A percentile compares a stretch with the other conserved stretches of the same genome.
These are phyloP conservation scores for Aspergillus piperis DNA, from an alignment of 2,329 filamentous ascomycete genomes.

Conservation along the genomic window DNA sequence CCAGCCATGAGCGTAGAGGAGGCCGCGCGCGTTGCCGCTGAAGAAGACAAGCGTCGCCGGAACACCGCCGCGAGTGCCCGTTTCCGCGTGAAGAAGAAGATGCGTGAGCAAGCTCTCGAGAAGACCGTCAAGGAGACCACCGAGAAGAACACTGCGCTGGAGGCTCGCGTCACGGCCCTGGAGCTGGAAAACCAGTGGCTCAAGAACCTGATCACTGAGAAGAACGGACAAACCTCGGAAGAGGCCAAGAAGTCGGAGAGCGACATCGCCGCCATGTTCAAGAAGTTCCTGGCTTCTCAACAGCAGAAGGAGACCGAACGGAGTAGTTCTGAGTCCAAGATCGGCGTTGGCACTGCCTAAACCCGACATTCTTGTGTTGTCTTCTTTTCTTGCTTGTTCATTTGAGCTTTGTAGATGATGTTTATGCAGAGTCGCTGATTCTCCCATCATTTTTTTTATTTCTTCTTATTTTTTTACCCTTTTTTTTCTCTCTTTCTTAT, in stretches of 20 bases:
- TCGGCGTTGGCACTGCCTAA: slow-evolving; percentile 33
- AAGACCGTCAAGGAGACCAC: slow-evolving; percentile 78
- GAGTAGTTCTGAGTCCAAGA: slow-evolving; percentile 36
- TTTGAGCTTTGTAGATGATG: slow-evolving; percentile 4
- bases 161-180: slow-evolving; percentile 71
- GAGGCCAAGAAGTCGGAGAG: slow-evolving; percentile 48
- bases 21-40: slow-evolving; percentile 70
- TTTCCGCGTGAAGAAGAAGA: slow-evolving; percentile 95
- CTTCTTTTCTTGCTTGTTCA: slow-evolving; percentile 2
- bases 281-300: slow-evolving; percentile 42
- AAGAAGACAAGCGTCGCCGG: slow-evolving; percentile 86
- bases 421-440: background rate
- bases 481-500: background rate
- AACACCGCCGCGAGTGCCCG: slow-evolving; percentile 90
- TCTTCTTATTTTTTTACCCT: background rate
- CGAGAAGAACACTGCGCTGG: slow-evolving; percentile 74
- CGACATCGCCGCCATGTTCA: slow-evolving; percentile 44
- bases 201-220: slow-evolving; percentile 77
- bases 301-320: slow-evolving; percentile 32
- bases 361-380: slow-evolving; percentile 11
- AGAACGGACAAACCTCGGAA: slow-evolving; percentile 55
- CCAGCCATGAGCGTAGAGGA: slow-evolving; percentile 63
- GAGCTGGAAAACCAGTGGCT: slow-evolving; percentile 82
- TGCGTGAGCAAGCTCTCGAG: slow-evolving; percentile 83
- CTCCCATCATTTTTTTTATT: background rate